Base-by-base conservation (phyloP, 306 rosid genomes). In the Cercis canadensis region DNA sequence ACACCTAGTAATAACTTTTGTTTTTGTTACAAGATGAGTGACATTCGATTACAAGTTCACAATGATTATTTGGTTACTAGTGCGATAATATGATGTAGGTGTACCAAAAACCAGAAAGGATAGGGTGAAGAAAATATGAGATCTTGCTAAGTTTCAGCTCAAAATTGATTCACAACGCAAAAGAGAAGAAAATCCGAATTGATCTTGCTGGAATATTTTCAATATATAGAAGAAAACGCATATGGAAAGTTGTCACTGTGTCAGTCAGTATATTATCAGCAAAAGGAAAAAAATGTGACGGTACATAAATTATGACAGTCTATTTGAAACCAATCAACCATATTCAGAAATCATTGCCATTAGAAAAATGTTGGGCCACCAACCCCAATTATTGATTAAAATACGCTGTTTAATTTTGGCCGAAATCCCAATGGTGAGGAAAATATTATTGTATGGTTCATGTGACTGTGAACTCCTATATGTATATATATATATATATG, bases 331-430 rank as follows among this genome's bases (percentile, higher is more conserved):
- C 50, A 50, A 73, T 1, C 5, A 74, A 39, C 12, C 29, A 24
- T 37, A 40, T 17, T 13, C 39, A 24, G 50, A 63, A 60, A 77
- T 67, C 24, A 49, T n/a, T 55, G 70, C 12, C 47, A 29, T 43
- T 11, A 29, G 64, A 55, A 70, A 77, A 76, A 45, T 34, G 59
- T 0, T 0, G 51, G 40, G 65, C 52, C 74, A 39, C 62, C 73
- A 19, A 67, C 61, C 65, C 0, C 57, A 24, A 19, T 57, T 49
- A 65, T 65, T 70, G 31, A 65, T 41, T 46, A 67, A 16, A 68
- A 36, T 34, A 72, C 1, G 52, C 6, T 1, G n/a, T n/a, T n/a
- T n/a, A n/a, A 15, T 8, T 31, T n/a, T 17, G 45, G 4, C 24
- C 65, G n/a, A 41, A 24, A 41, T 43, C 72, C 64, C 43, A 0